phyloP scores from a whole-genome alignment of 139 green algal genomes.

The Closterium sp. region DNA sequence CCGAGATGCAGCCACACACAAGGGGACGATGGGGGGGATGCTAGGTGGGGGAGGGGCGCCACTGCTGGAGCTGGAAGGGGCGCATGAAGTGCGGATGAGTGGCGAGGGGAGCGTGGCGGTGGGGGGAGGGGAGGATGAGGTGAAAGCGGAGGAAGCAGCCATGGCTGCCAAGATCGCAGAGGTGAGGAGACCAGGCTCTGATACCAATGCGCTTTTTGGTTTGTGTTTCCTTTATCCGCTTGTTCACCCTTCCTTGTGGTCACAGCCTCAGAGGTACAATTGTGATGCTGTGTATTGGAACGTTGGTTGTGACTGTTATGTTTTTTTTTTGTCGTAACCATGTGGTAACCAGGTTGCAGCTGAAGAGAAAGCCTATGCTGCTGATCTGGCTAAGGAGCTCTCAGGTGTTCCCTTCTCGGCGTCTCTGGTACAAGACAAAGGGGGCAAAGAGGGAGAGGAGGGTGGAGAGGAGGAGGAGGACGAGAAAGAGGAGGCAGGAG shows the following conservation, averaged over 20 bases:
- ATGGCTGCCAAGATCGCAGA: conserved; percentile 36
- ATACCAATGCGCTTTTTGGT: no score
- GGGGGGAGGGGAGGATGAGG: conserved; percentile 17
- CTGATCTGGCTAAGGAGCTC: conserved; percentile 44
- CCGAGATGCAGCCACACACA: neutral
- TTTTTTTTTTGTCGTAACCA: no score
- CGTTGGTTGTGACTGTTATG: no score
- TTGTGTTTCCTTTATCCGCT: no score
- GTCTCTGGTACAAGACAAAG: conserved; percentile 16
- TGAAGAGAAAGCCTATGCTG: conserved; percentile 31
- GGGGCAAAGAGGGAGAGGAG: neutral
- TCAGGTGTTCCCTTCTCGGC: conserved; percentile 33
- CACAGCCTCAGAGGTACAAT: no score
- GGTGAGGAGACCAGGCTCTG: no score
- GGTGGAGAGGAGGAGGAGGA: neutral
- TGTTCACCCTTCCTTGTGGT: no score
- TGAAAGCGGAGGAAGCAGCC: conserved; percentile 22
- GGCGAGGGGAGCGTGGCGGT: neutral
- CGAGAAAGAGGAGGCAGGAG: neutral
- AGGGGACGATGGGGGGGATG: neutral
- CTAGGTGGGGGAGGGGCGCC: neutral
- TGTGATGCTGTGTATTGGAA: no score
- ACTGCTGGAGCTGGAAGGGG: neutral
- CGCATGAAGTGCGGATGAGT: neutral
- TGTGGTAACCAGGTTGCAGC: conserved; percentile 32